Evolutionary conservation across 2,329 filamentous ascomycete species (phyloP).

Genomic region (Aspergillus eucalypticola): DNA sequence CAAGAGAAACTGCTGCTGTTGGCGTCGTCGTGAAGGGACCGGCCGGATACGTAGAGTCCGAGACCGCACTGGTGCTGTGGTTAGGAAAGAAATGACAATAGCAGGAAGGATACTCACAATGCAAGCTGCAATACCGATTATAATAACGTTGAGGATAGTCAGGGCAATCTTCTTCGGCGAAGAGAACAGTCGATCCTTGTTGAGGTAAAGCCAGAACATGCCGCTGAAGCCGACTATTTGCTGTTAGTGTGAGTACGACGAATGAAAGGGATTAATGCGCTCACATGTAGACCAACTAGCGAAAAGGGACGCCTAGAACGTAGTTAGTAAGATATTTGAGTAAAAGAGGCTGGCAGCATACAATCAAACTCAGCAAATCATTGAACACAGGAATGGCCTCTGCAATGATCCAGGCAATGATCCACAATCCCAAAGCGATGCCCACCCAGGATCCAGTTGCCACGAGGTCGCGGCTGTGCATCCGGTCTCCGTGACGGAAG

Average conservation of each 20-base stretch:
- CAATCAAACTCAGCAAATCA: slow-evolving; percentile 62
- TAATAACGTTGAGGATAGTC: slow-evolving; percentile 20
- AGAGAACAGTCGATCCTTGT: slow-evolving; percentile 24
- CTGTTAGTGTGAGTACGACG: neutral
- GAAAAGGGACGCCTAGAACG: slow-evolving; percentile 52
- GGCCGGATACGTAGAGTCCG: slow-evolving; percentile 34
- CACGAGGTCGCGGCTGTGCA: slow-evolving; percentile 48
- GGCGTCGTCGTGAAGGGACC: slow-evolving; percentile 28
- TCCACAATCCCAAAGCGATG: slow-evolving; percentile 58
- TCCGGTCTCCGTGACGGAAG: slow-evolving; percentile 58
- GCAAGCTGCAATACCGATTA: slow-evolving; percentile 18
- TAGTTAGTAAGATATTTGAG: slow-evolving; percentile 20
- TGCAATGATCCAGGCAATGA: slow-evolving; percentile 64
- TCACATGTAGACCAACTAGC: slow-evolving; percentile 64
- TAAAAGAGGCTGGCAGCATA: slow-evolving; percentile 5
- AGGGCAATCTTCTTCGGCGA: slow-evolving; percentile 25
- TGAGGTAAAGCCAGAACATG: slow-evolving; percentile 33
- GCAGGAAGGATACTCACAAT: slow-evolving; percentile 15
- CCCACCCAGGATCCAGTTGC: slow-evolving; percentile 58
- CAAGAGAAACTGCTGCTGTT: slow-evolving; percentile 34
- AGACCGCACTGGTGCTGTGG: slow-evolving; percentile 27
- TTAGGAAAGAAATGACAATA: slow-evolving; percentile 3
- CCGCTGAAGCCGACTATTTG: slow-evolving; percentile 21
- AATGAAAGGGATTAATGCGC: neutral
- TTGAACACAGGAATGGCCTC: slow-evolving; percentile 68